A percentile compares a stretch with the other conserved stretches of the same genome.
Evolutionary conservation across 257 asterid genomes (phyloP).

Genomic region (Solanum dulcamara): DNA sequence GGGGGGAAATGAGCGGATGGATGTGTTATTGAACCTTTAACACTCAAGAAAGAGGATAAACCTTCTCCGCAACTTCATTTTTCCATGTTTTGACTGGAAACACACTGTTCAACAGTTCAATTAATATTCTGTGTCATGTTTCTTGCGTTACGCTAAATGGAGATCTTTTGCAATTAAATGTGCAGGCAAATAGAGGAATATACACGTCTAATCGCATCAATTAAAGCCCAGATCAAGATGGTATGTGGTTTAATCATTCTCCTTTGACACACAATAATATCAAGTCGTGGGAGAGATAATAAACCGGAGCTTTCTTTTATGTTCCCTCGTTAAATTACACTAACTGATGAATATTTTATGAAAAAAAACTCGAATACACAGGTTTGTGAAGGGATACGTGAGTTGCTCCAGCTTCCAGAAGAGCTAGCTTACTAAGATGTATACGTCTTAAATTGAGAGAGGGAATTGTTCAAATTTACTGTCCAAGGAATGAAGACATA

Average conservation of each 20-base stretch:
- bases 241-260: constrained; percentile 10
- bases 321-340: background rate
- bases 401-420: constrained; percentile 49
- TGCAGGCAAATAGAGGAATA: constrained; percentile 74
- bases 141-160: background rate
- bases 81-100: background rate
- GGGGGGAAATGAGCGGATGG: background rate
- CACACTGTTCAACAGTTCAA: background rate
- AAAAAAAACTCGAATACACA: constrained; percentile 32
- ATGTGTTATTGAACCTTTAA: background rate
- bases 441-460: background rate
- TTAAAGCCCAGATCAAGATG: constrained; percentile 77
- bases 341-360: background rate
- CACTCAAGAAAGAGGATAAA: background rate
- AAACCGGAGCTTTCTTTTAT: background rate
- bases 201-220: constrained; percentile 60
- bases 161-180: background rate
- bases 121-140: background rate
- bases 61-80: background rate
- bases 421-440: background rate
- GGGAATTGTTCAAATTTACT: background rate
- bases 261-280: background rate
- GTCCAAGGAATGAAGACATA: background rate
- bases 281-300: background rate
- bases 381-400: constrained; percentile 73